Evolutionary conservation across 2,329 filamentous ascomycete genomes (phyloP), one percentile per base, ranked within the genome.

Genomic region (Nectriaceae sp.): DNA sequence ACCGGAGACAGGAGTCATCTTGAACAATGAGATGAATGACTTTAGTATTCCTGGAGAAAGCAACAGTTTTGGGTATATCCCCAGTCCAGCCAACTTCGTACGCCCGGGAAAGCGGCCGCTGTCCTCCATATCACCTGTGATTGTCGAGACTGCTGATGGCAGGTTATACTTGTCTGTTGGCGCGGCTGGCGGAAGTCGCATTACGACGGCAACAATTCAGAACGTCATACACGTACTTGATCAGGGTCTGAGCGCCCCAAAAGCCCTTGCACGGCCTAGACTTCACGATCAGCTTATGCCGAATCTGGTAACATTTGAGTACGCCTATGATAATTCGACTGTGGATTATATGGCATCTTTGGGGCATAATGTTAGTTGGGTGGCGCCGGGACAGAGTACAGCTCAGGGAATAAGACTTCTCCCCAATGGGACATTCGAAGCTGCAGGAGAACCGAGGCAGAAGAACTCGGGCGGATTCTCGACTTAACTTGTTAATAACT

Each of bases 51-150:
- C 93, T 0, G 83, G 83, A 44, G 73, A 79, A 2, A 78, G 77
- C 48, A 96, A 96, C 66, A 83, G 85, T 21, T 97, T 97, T 65
- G 91, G 90, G 44, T 96, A 90, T 71, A 80, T 86, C 39, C 91
- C 93, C 2, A 85, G 83, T 1, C 82, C 84, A 4, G 80, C 85
- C 39, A 97, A 97, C 76, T 97, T 84, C 65, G 84, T 97, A 66
- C 80, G 84, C 5, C 84, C 90, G 0, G 79, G 83, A 40, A 97
- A 97, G 70, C 83, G 93, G 0, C 90, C 92, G 0, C 74, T 97
- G 4, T 92, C 87, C 2, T 92, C 87, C 54, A 91, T 94, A 58
- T 84, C 87, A 0, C 90, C 92, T 3, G 76, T 90, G 46, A 92
- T 95, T 43, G 82, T 87, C 54, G 83, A 87, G 46, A 73, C 79